Evolutionary conservation across 2,329 filamentous ascomycete genomes (phyloP).

Genomic region (Colletotrichum phormii): DNA sequence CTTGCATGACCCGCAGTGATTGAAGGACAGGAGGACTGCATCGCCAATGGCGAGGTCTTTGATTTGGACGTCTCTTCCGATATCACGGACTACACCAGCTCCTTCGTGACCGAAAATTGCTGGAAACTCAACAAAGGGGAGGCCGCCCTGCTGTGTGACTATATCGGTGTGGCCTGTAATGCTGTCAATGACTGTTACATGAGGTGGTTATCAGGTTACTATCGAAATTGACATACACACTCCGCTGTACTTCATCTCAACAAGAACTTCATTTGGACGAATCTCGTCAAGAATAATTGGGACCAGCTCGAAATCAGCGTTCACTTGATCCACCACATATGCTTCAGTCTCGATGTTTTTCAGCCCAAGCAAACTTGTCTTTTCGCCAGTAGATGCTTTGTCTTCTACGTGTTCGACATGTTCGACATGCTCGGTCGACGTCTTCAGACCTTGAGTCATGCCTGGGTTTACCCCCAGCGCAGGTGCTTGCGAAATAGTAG

Average conservation of each 20-base stretch:
- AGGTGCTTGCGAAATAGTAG: neutral
- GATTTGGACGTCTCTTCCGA: constrained; percentile 93
- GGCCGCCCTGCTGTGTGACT: constrained; percentile 19
- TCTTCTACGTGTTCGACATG: neutral
- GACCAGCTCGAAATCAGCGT: constrained; percentile 19
- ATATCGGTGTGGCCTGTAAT: constrained; percentile 76
- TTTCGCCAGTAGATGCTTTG: neutral
- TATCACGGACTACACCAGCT: constrained; percentile 90
- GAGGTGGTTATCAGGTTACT: neutral
- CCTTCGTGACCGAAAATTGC: constrained; percentile 91
- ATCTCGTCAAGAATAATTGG: constrained; percentile 27
- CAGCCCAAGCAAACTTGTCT: neutral
- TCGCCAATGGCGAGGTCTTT: constrained; percentile 93
- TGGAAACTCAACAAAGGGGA: constrained; percentile 66
- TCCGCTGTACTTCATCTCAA: constrained; percentile 91
- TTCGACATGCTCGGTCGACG: neutral
- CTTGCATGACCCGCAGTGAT: constrained; percentile 97
- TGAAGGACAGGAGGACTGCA: constrained; percentile 88
- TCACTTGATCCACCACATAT: constrained; percentile 23
- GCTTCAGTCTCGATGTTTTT: constrained; percentile 17
- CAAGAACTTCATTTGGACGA: constrained; percentile 84
- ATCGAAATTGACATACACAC: constrained; percentile 67
- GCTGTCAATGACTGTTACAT: neutral
- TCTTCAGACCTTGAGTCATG: neutral
- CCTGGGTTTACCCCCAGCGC: neutral